Conservation (phyloP, 1,284 basidiomycete species). For the Coriolopsis trogii region DNA sequence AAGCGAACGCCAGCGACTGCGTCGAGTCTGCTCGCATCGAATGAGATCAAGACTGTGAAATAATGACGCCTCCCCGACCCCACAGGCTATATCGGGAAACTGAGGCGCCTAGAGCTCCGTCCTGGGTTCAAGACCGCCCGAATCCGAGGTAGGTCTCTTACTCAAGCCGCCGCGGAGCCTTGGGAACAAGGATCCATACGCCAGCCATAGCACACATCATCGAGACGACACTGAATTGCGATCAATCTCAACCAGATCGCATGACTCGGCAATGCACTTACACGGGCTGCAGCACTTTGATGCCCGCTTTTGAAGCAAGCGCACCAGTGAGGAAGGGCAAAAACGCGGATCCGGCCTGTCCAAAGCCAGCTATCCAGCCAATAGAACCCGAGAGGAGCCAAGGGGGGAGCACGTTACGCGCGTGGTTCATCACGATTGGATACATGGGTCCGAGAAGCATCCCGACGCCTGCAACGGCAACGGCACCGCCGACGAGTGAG, state of each 20-base stretch:
- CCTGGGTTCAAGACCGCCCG: too few relatives aligned
- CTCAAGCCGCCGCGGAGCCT: slow-evolving; percentile 14
- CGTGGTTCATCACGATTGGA: slow-evolving; percentile 64
- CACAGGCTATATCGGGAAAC: too few relatives aligned
- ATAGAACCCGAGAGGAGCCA: slow-evolving; percentile 68
- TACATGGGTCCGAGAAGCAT: slow-evolving; percentile 54
- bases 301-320: slow-evolving; percentile 56
- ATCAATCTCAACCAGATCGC: not conserved
- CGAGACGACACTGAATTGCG: slow-evolving; percentile 26
- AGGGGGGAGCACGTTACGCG: slow-evolving; percentile 58
- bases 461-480: slow-evolving; percentile 62
- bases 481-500: slow-evolving; percentile 58
- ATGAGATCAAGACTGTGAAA: too few relatives aligned
- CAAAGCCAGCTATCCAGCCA: slow-evolving; percentile 68
- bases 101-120: too few relatives aligned
- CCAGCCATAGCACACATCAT: slow-evolving; percentile 38
- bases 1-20: too few relatives aligned
- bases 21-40: not conserved
- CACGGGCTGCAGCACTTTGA: slow-evolving; percentile 61
- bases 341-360: slow-evolving; percentile 67
- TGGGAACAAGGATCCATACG: slow-evolving; percentile 35
- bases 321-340: slow-evolving; percentile 68
- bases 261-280: slow-evolving; percentile 34
- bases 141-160: too few relatives aligned
- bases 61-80: too few relatives aligned